Evolutionary conservation across 176 grass and related monocot genomes (phyloP).

Genomic region (Oryza glumipatula): DNA sequence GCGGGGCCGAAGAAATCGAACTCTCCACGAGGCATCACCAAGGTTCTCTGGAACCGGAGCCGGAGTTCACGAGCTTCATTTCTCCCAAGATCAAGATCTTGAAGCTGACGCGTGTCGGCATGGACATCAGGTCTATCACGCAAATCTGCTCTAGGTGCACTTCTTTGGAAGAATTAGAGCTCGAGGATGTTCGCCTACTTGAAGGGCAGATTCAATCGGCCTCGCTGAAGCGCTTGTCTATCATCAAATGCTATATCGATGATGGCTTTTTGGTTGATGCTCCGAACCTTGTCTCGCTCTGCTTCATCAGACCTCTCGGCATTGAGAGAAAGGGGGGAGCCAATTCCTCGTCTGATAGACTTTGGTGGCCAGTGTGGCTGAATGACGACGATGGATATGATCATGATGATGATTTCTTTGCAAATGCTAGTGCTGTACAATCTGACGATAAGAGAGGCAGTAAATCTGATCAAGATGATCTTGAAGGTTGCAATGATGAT

Average conservation of each 20-base stretch:
- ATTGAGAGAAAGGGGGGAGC: not conserved
- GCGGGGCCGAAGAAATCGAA: conserved; percentile 5
- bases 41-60: not conserved
- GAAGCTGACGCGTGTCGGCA: not conserved
- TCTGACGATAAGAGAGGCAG: not conserved
- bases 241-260: conserved; percentile 5
- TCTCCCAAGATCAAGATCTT: conserved; percentile 15
- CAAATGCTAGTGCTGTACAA: not conserved
- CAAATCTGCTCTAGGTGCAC: conserved; percentile 26
- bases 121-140: not conserved
- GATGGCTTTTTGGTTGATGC: not conserved
- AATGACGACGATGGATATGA: conserved; percentile 1
- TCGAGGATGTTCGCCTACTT: not conserved
- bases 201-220: not conserved
- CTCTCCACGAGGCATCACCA: conserved; percentile 21
- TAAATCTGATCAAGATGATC: conserved; percentile 5
- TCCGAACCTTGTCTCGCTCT: conserved; percentile 19
- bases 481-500: not conserved
- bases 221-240: conserved; percentile 14
- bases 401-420: not conserved
- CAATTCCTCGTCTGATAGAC: no score
- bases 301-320: conserved; percentile 35
- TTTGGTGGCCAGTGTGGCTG: not conserved
- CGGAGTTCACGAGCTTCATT: conserved; percentile 22
- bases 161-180: conserved; percentile 34